Base-by-base conservation (phyloP, 2,329 filamentous ascomycete genomes). In the Fusarium redolens region DNA sequence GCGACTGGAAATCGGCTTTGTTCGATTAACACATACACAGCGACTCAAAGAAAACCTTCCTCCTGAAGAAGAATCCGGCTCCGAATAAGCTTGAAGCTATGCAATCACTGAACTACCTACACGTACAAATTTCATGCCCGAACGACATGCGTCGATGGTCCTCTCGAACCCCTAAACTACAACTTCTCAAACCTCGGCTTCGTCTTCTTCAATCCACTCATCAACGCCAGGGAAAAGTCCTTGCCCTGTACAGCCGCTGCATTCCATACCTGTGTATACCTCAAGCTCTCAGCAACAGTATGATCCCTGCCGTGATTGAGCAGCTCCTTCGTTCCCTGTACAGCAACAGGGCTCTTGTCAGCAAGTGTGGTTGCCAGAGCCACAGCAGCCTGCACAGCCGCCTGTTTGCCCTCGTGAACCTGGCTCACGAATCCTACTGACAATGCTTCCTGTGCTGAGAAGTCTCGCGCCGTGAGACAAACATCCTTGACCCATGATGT, bases 221-320 rank as follows among this genome's bases (percentile, higher is more conserved):
- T 79, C 80, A 98, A 85, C 2, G 95, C 94, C 66, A 87, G 85
- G 78, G 89, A 84, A 47, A 97, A 88, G 85, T 98, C 96, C 58
- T 86, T 85, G 11, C 93, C 93, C 85, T 98, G 95, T 76, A 97
- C 79, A 78, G 93, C 93, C 5, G 91, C 92, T 75, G 90, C 89
- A 79, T 98, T 98, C 96, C 95, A 98, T 2, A 96, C 87, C 15
- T 90, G 88, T 7, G 95, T 97, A 82, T 97, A 98, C 65, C 90
- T 89, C 80, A 98, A 83, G 51, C 92, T 94, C 75, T 97, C 94
- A 50, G 88, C 89, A 33, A 97, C 90, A 4, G 87, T 86, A 80
- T 95, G 90, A 81, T 97, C 95, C 76, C 93, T 88, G 38, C 92
- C 92, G 79, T 92, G 94, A 81, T 96, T 95, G 79, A 97, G 80